Conservation (phyloP, 176 grass and related monocot species). For the Bonia amplexicaulis region DNA sequence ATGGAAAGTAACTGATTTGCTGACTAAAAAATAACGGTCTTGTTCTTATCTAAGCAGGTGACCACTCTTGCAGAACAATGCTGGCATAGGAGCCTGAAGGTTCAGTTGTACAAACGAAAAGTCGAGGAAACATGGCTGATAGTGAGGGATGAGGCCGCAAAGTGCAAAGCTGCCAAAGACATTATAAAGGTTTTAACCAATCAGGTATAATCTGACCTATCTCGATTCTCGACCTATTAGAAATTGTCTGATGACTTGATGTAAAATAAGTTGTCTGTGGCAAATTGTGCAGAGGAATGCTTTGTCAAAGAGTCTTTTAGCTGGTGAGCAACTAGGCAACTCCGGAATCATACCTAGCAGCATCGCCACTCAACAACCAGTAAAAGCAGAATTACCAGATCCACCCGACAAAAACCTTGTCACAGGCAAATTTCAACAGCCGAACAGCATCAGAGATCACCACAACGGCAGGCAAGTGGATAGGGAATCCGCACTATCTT, state of each 20-base stretch:
- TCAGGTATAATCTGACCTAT: slow-evolving; percentile 59
- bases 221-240: neutral
- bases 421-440: slow-evolving; percentile 15
- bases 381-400: slow-evolving; percentile 30
- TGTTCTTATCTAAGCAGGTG: slow-evolving; percentile 49
- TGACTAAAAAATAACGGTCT: neutral
- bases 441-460: slow-evolving; percentile 13
- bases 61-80: slow-evolving; percentile 68
- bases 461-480: neutral
- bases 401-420: slow-evolving; percentile 22
- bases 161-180: slow-evolving; percentile 81
- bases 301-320: slow-evolving; percentile 50
- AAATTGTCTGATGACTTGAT: neutral
- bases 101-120: slow-evolving; percentile 75
- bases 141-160: slow-evolving; percentile 72
- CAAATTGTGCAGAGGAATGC: slow-evolving; percentile 52
- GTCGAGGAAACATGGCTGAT: slow-evolving; percentile 79
- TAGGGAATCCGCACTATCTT: neutral
- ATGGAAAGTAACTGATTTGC: neutral
- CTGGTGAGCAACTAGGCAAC: slow-evolving; percentile 8
- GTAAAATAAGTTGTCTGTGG: neutral
- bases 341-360: slow-evolving; percentile 7
- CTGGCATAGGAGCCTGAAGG: slow-evolving; percentile 58
- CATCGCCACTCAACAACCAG: neutral
- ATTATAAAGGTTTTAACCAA: slow-evolving; percentile 77